A percentile compares a stretch with the other conserved stretches of the same genome.
Conservation (phyloP, 495 filamentous ascomycete genomes). For the Beverwykella pulmonaria region DNA sequence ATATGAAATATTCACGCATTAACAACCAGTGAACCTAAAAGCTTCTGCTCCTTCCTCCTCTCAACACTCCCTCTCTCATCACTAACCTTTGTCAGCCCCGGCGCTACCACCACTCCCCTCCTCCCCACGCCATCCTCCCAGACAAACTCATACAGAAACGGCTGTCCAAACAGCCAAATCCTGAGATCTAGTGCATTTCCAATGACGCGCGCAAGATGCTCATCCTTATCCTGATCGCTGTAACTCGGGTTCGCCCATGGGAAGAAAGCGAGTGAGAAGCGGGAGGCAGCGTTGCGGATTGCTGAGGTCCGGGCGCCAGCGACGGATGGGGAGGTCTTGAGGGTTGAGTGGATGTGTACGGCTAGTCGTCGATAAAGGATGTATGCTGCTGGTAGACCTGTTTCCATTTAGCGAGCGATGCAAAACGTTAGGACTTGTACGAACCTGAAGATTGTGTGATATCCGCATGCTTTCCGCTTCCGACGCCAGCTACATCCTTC, state of each 20-base stretch:
- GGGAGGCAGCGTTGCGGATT: constrained; percentile 21
- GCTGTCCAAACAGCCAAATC: constrained; percentile 26
- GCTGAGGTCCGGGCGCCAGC: background rate
- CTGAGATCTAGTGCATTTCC: constrained; percentile 13
- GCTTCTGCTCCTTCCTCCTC: background rate
- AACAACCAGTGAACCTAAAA: no score
- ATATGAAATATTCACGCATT: no score
- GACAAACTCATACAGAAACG: constrained; percentile 6
- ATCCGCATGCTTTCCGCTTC: background rate
- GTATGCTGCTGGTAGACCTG: constrained; percentile 9
- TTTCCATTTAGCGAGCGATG: background rate
- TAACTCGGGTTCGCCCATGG: constrained; percentile 24
- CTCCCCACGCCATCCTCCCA: constrained; percentile 15
- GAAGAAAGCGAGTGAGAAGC: constrained; percentile 32
- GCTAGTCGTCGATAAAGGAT: constrained; percentile 20
- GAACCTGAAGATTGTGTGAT: background rate
- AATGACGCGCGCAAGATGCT: constrained; percentile 25
- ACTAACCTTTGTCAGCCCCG: constrained; percentile 10
- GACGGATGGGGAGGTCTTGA: background rate
- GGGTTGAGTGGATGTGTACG: constrained; percentile 12
- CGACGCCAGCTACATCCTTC: background rate
- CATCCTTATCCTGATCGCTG: constrained; percentile 23
- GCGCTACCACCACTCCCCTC: constrained; percentile 17
- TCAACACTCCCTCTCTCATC: background rate
- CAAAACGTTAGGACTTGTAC: background rate